Conservation (phyloP, 192 early-diverging fungal genomes). For the Ambispora gerdemannii region DNA sequence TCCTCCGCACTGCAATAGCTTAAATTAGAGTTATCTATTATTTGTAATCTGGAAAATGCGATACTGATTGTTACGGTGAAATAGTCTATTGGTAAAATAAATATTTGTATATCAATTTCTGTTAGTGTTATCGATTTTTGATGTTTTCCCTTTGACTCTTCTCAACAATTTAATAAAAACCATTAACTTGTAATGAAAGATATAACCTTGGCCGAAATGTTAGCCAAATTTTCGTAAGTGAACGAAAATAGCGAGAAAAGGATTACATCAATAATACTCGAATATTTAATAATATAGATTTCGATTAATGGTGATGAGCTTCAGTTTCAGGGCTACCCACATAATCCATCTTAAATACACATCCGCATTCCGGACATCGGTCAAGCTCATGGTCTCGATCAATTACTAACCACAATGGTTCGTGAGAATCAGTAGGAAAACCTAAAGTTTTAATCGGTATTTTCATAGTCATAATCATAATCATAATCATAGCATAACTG, state of each 20-base stretch:
- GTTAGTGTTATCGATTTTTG: neutral
- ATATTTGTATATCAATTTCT: no score
- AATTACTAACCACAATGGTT: constrained; percentile 86
- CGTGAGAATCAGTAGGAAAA: constrained; percentile 90
- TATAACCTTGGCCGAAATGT: constrained; percentile 21
- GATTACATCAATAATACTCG: neutral
- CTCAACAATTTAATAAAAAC: constrained; percentile 8
- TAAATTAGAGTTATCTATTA: no score
- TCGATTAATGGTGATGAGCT: constrained; percentile 37
- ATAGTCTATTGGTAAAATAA: no score
- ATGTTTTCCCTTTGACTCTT: neutral
- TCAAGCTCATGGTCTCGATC: constrained; percentile 73
- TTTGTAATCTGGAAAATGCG: no score
- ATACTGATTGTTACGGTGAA: no score
- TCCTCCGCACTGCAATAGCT: no score
- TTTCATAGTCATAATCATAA: neutral
- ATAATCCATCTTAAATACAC: constrained; percentile 65
- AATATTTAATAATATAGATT: constrained; percentile 12
- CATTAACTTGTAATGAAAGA: constrained; percentile 25
- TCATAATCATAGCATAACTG: neutral
- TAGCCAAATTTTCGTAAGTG: constrained; percentile 12
- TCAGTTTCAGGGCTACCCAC: constrained; percentile 35
- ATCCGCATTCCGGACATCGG: constrained; percentile 95
- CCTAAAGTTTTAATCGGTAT: constrained; percentile 49
- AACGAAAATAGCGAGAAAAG: neutral